Evolutionary conservation across 140 eudicot species (phyloP), one percentile per base, ranked within the genome.

Genomic region (Senecio squalidus): DNA sequence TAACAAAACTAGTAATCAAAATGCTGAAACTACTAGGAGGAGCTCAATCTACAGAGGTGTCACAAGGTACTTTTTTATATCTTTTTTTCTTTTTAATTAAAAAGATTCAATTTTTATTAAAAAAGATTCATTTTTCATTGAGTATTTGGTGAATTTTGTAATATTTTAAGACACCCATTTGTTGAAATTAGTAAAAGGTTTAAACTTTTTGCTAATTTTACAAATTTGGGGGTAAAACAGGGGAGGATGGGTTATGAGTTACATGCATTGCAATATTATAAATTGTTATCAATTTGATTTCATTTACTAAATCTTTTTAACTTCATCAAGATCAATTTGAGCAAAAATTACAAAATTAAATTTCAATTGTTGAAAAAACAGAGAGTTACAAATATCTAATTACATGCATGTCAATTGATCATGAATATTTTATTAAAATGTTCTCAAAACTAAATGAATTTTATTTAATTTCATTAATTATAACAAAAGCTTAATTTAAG

Each of bases 11-110:
- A 34, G 60, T 21, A 67, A 71, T 65, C 78, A 74, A 68, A 71
- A 69, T 70, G 79, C 80, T 41, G 73, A 71, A 36, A 62, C 74
- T 43, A 62, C 81, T 6, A 39, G 76, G 52, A 76, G 95, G 70
- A 92, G 96, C 78, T 92, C 98, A 67, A 75, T 84, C 60, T 92
- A 74, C 84, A 81, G 86, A 79, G 98, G 98, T 29, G 98, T 92
- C 73, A 92, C 98, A 25, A 92, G 88, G 98, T 91, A 49, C 16
- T 30, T 1, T 30, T 2, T 30, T 30, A 2, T 1, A 30, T 0
- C 9, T 30, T 30, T 30, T 30, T 0, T 1, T 30, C 24, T 20
- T 20, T 36, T 23, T 45, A 3, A 16, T 17, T 0, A 18, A 17
- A 71, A 41, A 9, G 40, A 43, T 21, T 31, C 44, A 8, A 20